Percentiles rank a stretch among this genome's conserved stretches.
Conservation (phyloP, 805 yeast species). For the Candida vartiovaarae region DNA sequence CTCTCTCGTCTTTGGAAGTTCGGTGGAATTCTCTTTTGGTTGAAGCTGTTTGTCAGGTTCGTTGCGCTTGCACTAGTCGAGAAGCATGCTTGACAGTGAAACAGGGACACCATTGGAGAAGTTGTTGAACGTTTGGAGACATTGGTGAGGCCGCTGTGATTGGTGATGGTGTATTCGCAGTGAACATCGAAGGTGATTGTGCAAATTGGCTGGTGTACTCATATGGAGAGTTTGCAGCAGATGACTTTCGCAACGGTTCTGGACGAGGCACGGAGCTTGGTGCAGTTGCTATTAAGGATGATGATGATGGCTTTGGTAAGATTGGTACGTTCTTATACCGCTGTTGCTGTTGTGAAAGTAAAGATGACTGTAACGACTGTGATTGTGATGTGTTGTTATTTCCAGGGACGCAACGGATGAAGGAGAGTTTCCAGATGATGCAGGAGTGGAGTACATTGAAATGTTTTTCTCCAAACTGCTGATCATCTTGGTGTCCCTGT, state of each 20-base stretch:
- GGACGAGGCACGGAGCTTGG: slow-evolving; percentile 5
- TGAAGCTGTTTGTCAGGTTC: slow-evolving; percentile 21
- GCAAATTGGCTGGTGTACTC: slow-evolving; percentile 11
- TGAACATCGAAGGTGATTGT: slow-evolving; percentile 15
- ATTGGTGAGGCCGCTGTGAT: slow-evolving; percentile 22
- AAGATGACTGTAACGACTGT: background rate
- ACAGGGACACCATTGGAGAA: slow-evolving; percentile 5
- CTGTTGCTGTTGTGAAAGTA: background rate
- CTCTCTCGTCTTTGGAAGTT: slow-evolving; percentile 15
- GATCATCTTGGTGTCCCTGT: slow-evolving; percentile 11
- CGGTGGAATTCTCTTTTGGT: slow-evolving; percentile 24
- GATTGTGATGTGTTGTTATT: slow-evolving; percentile 3
- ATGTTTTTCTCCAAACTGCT: slow-evolving; percentile 19
- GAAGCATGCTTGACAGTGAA: slow-evolving; percentile 15
- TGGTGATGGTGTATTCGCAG: slow-evolving; percentile 19
- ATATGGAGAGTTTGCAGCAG: slow-evolving; percentile 3
- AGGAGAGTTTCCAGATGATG: slow-evolving; percentile 17
- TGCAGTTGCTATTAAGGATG: slow-evolving; percentile 7
- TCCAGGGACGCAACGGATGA: slow-evolving; percentile 7
- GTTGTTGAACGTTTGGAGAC: slow-evolving; percentile 15
- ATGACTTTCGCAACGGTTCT: background rate
- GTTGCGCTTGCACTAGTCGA: slow-evolving; percentile 17
- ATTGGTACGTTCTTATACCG: slow-evolving; percentile 23
- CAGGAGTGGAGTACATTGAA: slow-evolving; percentile 16
- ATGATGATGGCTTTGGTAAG: slow-evolving; percentile 21